These are phyloP conservation scores for Spathaspora gorwiae DNA, from an alignment of 805 yeast species.

Conservation along the genomic window DNA sequence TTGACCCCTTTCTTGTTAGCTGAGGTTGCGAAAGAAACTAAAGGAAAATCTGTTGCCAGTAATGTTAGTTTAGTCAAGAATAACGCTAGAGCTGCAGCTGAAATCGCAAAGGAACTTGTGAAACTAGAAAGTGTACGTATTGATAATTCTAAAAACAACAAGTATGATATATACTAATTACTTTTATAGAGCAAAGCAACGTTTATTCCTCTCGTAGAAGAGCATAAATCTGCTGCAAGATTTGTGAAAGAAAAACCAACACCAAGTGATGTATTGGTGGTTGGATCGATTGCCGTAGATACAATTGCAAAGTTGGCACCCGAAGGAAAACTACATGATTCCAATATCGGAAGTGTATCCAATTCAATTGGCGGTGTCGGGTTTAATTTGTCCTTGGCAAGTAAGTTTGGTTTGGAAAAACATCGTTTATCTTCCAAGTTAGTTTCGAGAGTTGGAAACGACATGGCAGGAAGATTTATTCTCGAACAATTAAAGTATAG, in stretches of 20 bases:
- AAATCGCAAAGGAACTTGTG: constrained; percentile 54
- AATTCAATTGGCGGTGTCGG: constrained; percentile 82
- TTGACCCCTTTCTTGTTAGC: constrained; percentile 74
- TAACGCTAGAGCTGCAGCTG: constrained; percentile 65
- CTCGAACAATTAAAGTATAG: constrained; percentile 18
- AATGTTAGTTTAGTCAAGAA: constrained; percentile 74
- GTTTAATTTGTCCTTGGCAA: constrained; percentile 68
- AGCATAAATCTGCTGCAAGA: no score
- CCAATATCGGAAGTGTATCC: constrained; percentile 62
- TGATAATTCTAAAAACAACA: background rate
- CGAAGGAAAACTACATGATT: constrained; percentile 43
- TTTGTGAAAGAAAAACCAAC: background rate
- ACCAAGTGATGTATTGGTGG: constrained; percentile 18
- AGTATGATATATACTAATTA: background rate
- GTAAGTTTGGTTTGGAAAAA: constrained; percentile 25
- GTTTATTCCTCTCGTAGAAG: background rate
- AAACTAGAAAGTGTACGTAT: background rate
- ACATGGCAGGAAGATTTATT: constrained; percentile 46
- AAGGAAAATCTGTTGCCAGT: constrained; percentile 64
- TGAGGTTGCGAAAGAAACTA: constrained; percentile 61
- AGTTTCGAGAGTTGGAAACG: constrained; percentile 61
- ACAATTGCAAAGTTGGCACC: constrained; percentile 48
- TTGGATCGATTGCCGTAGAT: constrained; percentile 80
- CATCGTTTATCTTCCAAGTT: constrained; percentile 27
- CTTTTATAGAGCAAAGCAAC: background rate